Conservation (phyloP, 306 rosid species). For the Abrus pulchellus region DNA sequence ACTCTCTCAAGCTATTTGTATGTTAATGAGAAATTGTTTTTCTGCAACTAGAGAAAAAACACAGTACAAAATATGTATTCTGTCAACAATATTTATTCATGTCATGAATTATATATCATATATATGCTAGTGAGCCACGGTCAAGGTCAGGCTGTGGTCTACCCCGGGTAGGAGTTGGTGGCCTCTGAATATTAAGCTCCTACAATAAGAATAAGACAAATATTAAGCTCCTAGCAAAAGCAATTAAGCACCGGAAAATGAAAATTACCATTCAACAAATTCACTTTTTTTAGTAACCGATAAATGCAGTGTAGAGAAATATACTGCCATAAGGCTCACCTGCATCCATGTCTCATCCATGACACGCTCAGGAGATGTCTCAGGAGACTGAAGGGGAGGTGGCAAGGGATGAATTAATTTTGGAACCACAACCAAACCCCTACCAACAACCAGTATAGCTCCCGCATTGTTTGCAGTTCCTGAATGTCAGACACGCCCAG, state of each 20-base stretch:
- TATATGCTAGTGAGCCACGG: slow-evolving; percentile 96
- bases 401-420: slow-evolving; percentile 97
- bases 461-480: slow-evolving; percentile 99
- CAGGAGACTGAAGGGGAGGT: slow-evolving; percentile 97
- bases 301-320: slow-evolving; percentile 5
- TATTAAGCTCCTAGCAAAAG: slow-evolving; percentile 68
- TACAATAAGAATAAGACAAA: slow-evolving; percentile 38
- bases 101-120: slow-evolving; percentile 57
- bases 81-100: slow-evolving; percentile 44
- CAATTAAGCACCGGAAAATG: neutral
- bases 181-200: slow-evolving; percentile 99
- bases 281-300: slow-evolving; percentile 1
- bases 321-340: slow-evolving; percentile 55
- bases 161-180: slow-evolving; percentile 98
- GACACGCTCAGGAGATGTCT: slow-evolving; percentile 94
- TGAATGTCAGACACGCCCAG: slow-evolving; percentile 43
- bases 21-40: slow-evolving; percentile 44
- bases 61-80: slow-evolving; percentile 33
- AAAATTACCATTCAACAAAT: slow-evolving; percentile 7
- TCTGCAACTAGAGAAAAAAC: slow-evolving; percentile 46
- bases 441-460: slow-evolving; percentile 96
- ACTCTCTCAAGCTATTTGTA: slow-evolving; percentile 51
- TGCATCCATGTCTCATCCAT: slow-evolving; percentile 98
- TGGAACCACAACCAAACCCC: slow-evolving; percentile 99
- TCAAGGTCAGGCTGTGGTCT: slow-evolving; percentile 98